Conservation (phyloP, 2,329 filamentous ascomycete species). For the Trichoderma guizhouense region DNA sequence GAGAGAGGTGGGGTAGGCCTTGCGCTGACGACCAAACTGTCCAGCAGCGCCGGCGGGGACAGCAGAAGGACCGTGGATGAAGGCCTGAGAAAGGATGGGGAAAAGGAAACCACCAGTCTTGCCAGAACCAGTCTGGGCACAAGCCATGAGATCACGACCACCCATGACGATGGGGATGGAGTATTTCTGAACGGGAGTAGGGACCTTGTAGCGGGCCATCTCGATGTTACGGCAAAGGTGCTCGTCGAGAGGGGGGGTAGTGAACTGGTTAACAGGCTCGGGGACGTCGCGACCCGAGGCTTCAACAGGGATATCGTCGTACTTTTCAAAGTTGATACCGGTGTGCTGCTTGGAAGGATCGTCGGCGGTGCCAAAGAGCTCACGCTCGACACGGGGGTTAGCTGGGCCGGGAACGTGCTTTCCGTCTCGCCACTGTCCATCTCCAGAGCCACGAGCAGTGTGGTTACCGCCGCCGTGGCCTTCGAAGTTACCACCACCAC, state of each 20-base stretch:
- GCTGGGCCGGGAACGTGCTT: slow-evolving; percentile 89
- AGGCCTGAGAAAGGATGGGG: slow-evolving; percentile 97
- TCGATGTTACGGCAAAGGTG: slow-evolving; percentile 92
- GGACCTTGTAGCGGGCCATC: slow-evolving; percentile 89
- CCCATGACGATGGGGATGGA: slow-evolving; percentile 98
- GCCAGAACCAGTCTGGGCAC: slow-evolving; percentile 98
- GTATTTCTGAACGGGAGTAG: slow-evolving; percentile 98
- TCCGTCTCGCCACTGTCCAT: slow-evolving; percentile 94
- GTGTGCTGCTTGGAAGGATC: slow-evolving; percentile 94
- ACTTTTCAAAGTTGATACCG: slow-evolving; percentile 99
- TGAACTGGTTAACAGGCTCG: slow-evolving; percentile 86
- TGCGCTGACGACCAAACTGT: slow-evolving; percentile 88
- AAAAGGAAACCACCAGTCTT: slow-evolving; percentile 99
- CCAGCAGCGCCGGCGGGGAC: slow-evolving; percentile 61
- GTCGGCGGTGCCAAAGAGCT: slow-evolving; percentile 87
- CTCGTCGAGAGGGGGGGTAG: slow-evolving; percentile 90
- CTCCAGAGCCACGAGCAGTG: slow-evolving; percentile 76
- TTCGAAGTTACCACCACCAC: slow-evolving; percentile 36
- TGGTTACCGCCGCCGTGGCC: slow-evolving; percentile 47
- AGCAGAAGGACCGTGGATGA: slow-evolving; percentile 78
- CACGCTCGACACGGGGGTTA: slow-evolving; percentile 88
- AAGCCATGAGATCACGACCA: slow-evolving; percentile 98
- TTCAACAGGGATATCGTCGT: slow-evolving; percentile 98
- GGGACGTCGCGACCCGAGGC: slow-evolving; percentile 92
- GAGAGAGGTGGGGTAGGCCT: slow-evolving; percentile 93